Evolutionary conservation across 768 basidiomycete genomes (phyloP), one percentile per base, ranked within the genome.

Genomic region (Russula sp.): DNA sequence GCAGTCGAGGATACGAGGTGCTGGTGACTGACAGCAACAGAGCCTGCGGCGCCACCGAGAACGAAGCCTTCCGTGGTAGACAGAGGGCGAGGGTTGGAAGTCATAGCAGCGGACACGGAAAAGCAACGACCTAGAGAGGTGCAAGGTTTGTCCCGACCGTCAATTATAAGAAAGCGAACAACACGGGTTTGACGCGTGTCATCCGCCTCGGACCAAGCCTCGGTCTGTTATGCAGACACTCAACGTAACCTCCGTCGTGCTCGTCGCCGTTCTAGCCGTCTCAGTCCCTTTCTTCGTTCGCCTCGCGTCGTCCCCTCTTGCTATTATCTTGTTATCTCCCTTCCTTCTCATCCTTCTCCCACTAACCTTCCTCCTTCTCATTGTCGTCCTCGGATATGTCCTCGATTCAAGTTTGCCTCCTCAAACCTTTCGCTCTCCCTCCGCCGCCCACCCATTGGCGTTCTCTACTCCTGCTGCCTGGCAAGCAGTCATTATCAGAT

Each of bases 401-500:
- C 78, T 90, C 64, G 90, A 91, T 72, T 72, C 78, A 9, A 80
- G 72, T 36, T 68, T 72, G 28, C 71, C 75, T 32, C 68, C 67
- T 1, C 63, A 67, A 13, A 68, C 61, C n/a, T 77, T 79, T 48
- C 75, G 75, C 49, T 77, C 87, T n/a, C 74, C 76, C 11, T 76
- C 78, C 62, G 84, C 87, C 0, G 86, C 91, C 20, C 83, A 85
- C 40, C 91, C 91, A 0, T 80, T 94, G 54, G 82, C 84, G 3
- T 96, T 97, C 78, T 92, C 92, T 5, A 93, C 93, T 3, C 92
- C 93, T 28, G 92, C 94, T 62, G 94, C 94, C 36, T 97, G 94
- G 94, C 91, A 94, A 71, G 93, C 88, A 0, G 89, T 92, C 53
- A 79, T 91, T 57, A 93, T 84, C 51, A 85, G 94, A 36, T 91